phyloP scores from a whole-genome alignment of 805 yeast species.

The Wickerhamomyces alni region DNA sequence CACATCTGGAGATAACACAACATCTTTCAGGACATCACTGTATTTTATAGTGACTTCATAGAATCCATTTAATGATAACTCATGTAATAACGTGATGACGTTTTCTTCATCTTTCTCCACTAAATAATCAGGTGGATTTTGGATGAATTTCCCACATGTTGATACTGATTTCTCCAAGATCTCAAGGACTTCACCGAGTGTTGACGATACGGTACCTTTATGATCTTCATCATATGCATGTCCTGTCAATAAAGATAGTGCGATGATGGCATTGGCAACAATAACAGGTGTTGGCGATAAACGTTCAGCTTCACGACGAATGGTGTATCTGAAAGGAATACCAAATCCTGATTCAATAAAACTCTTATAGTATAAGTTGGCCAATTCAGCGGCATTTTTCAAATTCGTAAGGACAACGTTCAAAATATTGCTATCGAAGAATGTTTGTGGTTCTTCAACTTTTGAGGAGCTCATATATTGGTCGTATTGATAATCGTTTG shows the following conservation, averaged over 20 bases:
- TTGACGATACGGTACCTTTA: constrained; percentile 43
- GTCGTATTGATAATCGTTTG: constrained; percentile 8
- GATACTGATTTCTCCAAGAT: constrained; percentile 56
- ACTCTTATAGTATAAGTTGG: constrained; percentile 10
- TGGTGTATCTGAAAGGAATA: constrained; percentile 24
- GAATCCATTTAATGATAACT: constrained; percentile 57
- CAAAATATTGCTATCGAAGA: constrained; percentile 17
- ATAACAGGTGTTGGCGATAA: constrained; percentile 60
- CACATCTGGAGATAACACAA: constrained; percentile 56
- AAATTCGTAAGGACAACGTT: constrained; percentile 7
- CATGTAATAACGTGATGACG: constrained; percentile 51
- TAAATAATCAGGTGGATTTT: constrained; percentile 24
- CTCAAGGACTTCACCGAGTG: constrained; percentile 54
- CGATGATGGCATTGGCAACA: constrained; percentile 58
- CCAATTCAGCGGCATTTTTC: constrained; percentile 3
- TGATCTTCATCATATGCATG: constrained; percentile 64
- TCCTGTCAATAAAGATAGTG: constrained; percentile 50
- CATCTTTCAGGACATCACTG: constrained; percentile 57
- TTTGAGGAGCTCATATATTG: constrained; percentile 1
- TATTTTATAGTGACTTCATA: constrained; percentile 59
- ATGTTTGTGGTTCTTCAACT: constrained; percentile 6
- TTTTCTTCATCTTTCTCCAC: constrained; percentile 28
- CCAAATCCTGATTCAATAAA: constrained; percentile 23
- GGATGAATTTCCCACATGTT: constrained; percentile 41
- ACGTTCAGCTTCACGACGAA: constrained; percentile 45